Conservation (phyloP, 176 grass and related monocot genomes). For the Carex cristatella region DNA sequence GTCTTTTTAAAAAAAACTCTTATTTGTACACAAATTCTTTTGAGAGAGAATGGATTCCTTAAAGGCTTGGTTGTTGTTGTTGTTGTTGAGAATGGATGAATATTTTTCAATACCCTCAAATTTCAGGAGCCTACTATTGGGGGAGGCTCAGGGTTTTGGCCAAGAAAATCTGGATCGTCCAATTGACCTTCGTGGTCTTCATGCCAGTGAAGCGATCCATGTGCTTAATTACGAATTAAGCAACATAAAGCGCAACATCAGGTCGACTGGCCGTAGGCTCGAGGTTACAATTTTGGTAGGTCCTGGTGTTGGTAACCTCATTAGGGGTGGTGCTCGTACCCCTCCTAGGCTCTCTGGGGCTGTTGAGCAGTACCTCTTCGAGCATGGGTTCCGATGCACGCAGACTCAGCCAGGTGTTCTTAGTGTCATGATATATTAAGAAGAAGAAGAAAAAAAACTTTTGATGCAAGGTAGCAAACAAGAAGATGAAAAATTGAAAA, state of each 20-base stretch:
- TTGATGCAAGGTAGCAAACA: constrained; percentile 17
- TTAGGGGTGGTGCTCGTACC: constrained; percentile 25
- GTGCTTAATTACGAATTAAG: constrained; percentile 72
- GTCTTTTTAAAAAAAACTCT: not conserved
- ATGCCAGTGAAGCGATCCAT: constrained; percentile 56
- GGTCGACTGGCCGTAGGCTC: constrained; percentile 51
- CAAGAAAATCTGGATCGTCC: constrained; percentile 57
- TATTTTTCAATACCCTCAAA: not conserved
- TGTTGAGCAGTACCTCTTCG: constrained; percentile 79
- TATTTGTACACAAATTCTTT: not conserved
- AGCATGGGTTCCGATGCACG: constrained; percentile 57
- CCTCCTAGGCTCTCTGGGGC: constrained; percentile 45
- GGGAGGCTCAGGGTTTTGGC: constrained; percentile 49
- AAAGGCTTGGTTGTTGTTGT: no score
- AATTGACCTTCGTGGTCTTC: constrained; percentile 69
- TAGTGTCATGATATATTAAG: constrained; percentile 61
- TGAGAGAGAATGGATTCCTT: not conserved
- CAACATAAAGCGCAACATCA: constrained; percentile 48
- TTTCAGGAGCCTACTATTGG: constrained; percentile 42
- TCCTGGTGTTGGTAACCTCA: constrained; percentile 11
- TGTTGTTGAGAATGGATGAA: not conserved
- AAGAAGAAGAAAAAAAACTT: not conserved
- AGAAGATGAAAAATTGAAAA: not conserved
- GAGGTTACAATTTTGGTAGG: constrained; percentile 55
- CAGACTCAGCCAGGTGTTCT: constrained; percentile 62